Evolutionary conservation across 2,329 filamentous ascomycete genomes (phyloP).

Genomic region (Cladosporium sp.): DNA sequence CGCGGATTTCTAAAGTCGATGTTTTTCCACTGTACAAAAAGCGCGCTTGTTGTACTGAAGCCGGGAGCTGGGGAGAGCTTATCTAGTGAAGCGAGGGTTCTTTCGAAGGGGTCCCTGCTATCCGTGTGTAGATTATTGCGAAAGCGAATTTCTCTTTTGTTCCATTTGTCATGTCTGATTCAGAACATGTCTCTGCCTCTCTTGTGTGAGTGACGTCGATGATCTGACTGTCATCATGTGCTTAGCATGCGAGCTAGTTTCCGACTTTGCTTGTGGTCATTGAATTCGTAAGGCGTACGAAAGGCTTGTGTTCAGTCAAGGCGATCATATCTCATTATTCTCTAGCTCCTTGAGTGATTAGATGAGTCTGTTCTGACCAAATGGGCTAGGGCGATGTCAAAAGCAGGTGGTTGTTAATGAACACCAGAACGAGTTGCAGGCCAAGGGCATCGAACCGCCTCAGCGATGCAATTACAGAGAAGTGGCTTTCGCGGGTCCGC

Average conservation of each 20-base stretch:
- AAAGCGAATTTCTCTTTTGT: slow-evolving; percentile 13
- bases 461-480: too few relatives aligned
- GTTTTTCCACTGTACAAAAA: slow-evolving; percentile 11
- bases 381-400: too few relatives aligned
- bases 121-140: slow-evolving; percentile 12
- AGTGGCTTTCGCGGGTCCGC: too few relatives aligned
- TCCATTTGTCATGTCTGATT: neutral
- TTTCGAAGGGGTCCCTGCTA: neutral
- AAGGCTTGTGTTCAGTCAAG: neutral
- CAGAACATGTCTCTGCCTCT: neutral
- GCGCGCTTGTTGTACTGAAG: slow-evolving; percentile 10
- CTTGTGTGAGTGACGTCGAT: neutral
- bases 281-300: neutral
- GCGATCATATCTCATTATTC: neutral
- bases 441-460: too few relatives aligned
- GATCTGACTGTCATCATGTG: too few relatives aligned
- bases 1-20: neutral
- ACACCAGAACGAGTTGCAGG: too few relatives aligned
- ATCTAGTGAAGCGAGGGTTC: neutral
- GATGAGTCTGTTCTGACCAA: neutral
- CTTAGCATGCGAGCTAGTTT: neutral
- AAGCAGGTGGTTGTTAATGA: too few relatives aligned
- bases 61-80: neutral
- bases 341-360: neutral
- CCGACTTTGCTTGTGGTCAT: neutral